A percentile compares a stretch with the other conserved stretches of the same genome.
These are phyloP conservation scores for Pezizomycotina sp. DNA, from an alignment of 2,329 filamentous ascomycete genomes.

Conservation along the genomic window DNA sequence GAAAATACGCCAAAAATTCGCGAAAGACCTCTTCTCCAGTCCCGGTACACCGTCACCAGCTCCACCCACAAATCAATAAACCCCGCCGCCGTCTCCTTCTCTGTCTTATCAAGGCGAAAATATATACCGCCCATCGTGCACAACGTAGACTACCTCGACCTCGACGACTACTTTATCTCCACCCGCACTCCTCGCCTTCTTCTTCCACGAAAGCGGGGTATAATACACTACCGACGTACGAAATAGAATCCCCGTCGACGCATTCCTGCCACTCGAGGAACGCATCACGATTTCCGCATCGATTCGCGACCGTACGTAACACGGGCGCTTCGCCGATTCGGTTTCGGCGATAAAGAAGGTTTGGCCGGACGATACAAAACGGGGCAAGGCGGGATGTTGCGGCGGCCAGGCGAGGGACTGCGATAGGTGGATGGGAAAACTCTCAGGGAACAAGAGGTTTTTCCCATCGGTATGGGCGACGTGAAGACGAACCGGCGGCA, in stretches of 20 bases:
- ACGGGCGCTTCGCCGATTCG: conserved; percentile 83
- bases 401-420: conserved; percentile 82
- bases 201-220: conserved; percentile 53
- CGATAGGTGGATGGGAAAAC: conserved; percentile 93
- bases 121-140: conserved; percentile 46
- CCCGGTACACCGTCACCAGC: conserved; percentile 9
- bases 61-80: conserved; percentile 5
- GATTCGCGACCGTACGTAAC: conserved; percentile 77
- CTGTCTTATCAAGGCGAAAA: conserved; percentile 23
- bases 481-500: conserved; percentile 35
- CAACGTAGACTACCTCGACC: conserved; percentile 73
- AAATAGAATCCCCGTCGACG: conserved; percentile 88
- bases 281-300: conserved; percentile 90
- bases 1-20: conserved; percentile 42
- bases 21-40: conserved; percentile 38
- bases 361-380: conserved; percentile 84
- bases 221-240: conserved; percentile 74
- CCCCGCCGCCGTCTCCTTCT: neutral
- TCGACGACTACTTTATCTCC: conserved; percentile 83
- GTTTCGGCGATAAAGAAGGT: conserved; percentile 75
- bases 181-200: conserved; percentile 40
- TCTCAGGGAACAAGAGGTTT: conserved; percentile 55
- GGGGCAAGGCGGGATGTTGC: conserved; percentile 39
- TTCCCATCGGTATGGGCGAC: conserved; percentile 75
- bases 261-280: conserved; percentile 73